Evolutionary conservation across 495 filamentous ascomycete species (phyloP), one percentile per base, ranked within the genome.

Genomic region (Xylaria longipes): DNA sequence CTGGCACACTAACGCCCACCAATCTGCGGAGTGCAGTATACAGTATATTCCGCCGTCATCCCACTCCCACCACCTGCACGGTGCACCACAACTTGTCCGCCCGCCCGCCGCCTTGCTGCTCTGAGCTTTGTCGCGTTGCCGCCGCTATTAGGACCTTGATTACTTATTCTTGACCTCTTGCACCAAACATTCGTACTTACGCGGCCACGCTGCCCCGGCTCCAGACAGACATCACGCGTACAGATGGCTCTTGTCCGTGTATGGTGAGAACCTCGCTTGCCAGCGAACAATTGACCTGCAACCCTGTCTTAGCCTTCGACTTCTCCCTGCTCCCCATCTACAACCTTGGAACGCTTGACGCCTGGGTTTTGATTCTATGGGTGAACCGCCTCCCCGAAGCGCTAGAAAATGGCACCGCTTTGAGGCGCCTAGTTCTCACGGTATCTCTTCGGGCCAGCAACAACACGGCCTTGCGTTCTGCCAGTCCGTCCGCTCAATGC

Each of bases 331-430:
- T 31, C 39, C 52, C 20, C 9, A 7, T 61, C 52, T 37, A 25
- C 33, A 63, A n/a, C n/a, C 12, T 33, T 41, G 20, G 43, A 52
- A 15, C 54, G 22, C 69, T 60, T 41, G 60, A 71, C 61, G 56
- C 46, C 27, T 31, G 29, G 39, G 60, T 17, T 70, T 11, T 46
- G 58, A 56, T 73, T 74, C 73, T 61, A 77, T 73, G 77, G 77
- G 75, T 74, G 75, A 72, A 45, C 27, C 58, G 57, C 71, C 71
- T 74, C 72, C 68, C 70, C 43, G 65, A 70, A 64, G 33, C 43
- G 56, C 66, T 41, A 70, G 77, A 73, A 69, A 74, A 79, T 79
- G 77, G 77, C 75, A 79, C 73, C 68, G 77, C 77, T 79, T 68
- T 79, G 77, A 79, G 71, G 73, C 73, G 67, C 71, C 50, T 22